These are phyloP conservation scores for Diaporthe sp. DNA, from an alignment of 2,329 filamentous ascomycete species.

Conservation along the genomic window DNA sequence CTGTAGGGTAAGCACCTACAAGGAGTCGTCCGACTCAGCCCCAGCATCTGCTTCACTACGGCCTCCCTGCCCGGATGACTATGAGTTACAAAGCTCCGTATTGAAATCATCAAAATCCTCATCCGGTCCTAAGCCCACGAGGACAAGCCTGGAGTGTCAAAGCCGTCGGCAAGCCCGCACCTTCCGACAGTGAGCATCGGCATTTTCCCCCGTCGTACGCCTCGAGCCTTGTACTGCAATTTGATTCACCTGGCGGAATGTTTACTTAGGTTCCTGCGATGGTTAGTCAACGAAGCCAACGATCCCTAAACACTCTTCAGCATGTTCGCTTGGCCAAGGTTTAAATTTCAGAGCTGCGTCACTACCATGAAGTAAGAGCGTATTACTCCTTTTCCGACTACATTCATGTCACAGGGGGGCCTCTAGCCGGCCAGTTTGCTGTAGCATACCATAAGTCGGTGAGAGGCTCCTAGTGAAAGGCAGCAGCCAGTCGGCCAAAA, in stretches of 20 bases:
- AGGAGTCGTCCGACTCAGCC: background rate
- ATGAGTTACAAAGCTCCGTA: background rate
- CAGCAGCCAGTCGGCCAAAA: background rate
- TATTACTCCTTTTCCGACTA: background rate
- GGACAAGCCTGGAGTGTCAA: background rate
- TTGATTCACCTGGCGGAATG: background rate
- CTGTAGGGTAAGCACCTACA: background rate
- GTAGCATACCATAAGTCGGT: background rate
- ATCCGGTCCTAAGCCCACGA: background rate
- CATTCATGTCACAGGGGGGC: background rate
- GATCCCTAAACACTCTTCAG: no score
- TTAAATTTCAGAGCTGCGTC: background rate
- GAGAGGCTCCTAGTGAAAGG: no score
- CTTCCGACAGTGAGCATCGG: background rate
- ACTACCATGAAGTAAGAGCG: background rate
- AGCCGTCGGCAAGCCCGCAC: background rate
- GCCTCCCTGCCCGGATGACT: background rate
- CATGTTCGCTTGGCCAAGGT: background rate
- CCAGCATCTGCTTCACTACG: background rate
- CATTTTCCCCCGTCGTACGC: background rate
- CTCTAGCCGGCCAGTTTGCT: background rate
- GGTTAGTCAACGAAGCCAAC: background rate
- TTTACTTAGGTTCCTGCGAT: background rate
- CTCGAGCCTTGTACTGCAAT: background rate
- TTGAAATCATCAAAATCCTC: background rate